Base-by-base conservation (phyloP, 257 asterid species). In the Scutellaria barbata region DNA sequence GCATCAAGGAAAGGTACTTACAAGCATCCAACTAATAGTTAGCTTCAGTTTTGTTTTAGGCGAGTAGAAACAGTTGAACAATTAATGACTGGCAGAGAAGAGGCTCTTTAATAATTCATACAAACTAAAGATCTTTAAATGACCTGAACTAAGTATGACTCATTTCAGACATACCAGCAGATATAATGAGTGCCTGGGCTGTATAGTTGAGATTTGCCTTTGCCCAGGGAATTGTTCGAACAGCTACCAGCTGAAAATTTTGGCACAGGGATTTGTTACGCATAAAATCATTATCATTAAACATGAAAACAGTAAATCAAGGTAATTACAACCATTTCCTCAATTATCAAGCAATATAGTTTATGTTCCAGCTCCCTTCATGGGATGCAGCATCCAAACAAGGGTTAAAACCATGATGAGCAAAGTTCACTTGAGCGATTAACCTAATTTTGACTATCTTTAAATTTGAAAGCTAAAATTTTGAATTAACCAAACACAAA, bases 191-290 rank as follows among this genome's bases (percentile, higher is more conserved):
- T 61, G 96, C 96, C 80, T 90, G 95, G 43, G 83, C 96, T 62
- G 96, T 90, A 56, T 88, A 86, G 78, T 90, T 90, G 80, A 90
- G 84, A 80, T 90, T 86, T 46, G 92, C 85, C 83, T 88, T 90
- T 20, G 95, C 95, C 97, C 97, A 90, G 33, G 95, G 95, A 78
- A 90, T 76, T 37, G 72, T 88, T 35, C 95, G 83, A 71, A 77
- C 89, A 25, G 92, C 91, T 69, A 80, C 73, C 76, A 90, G 77
- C 96, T 90, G 88, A 69, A 66, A 74, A 74, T n/a, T 52, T 53
- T 14, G 67, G 42, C 46, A 57, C 41, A 14, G 0, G n/a, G 54
- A 61, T 59, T 35, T 69, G 5, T 55, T 22, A 61, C 54, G 41
- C 37, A 7, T 41, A 25, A 25, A 35, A 22, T 40, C 37, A 62